phyloP scores from a whole-genome alignment of 75 land plant species.

The Ceratopteris richardii region DNA sequence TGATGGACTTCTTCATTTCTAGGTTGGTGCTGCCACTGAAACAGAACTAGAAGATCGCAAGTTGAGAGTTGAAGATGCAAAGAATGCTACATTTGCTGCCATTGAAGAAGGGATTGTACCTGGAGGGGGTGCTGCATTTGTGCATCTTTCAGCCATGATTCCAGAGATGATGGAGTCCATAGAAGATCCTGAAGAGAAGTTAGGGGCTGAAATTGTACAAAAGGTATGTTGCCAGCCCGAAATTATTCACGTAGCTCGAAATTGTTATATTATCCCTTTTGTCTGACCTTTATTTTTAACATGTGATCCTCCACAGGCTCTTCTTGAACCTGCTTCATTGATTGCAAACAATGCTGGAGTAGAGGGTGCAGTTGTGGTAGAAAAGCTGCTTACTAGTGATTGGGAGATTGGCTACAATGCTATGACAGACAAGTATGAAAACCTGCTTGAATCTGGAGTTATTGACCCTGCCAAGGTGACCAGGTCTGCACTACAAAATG shows the following conservation, averaged over 20 bases:
- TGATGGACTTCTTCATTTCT: background rate
- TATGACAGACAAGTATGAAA: slow-evolving; percentile 78
- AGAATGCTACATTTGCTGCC: too few relatives aligned
- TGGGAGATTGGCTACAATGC: slow-evolving; percentile 95
- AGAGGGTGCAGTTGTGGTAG: slow-evolving; percentile 91
- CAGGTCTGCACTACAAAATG: slow-evolving; percentile 85
- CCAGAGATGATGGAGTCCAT: slow-evolving; percentile 66
- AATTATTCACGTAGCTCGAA: too few relatives aligned
- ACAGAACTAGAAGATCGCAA: slow-evolving; percentile 86
- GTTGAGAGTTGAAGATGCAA: slow-evolving; percentile 90
- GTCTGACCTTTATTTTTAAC: background rate
- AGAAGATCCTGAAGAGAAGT: slow-evolving; percentile 73
- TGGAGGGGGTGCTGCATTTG: slow-evolving; percentile 91
- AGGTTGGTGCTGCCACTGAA: slow-evolving; percentile 94
- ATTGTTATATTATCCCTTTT: background rate
- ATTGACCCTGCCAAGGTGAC: slow-evolving; percentile 96
- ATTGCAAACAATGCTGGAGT: slow-evolving; percentile 88
- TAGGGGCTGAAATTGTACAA: slow-evolving; percentile 88
- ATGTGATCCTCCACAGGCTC: slow-evolving; percentile 42
- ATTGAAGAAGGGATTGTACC: slow-evolving; percentile 95
- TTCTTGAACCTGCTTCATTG: slow-evolving; percentile 70
- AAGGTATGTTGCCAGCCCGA: too few relatives aligned
- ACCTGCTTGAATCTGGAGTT: slow-evolving; percentile 56
- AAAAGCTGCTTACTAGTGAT: slow-evolving; percentile 58
- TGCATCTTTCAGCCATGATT: slow-evolving; percentile 74